Evolutionary conservation across 2,329 filamentous ascomycete species (phyloP).

Genomic region (Cryphonectria nitschkei): DNA sequence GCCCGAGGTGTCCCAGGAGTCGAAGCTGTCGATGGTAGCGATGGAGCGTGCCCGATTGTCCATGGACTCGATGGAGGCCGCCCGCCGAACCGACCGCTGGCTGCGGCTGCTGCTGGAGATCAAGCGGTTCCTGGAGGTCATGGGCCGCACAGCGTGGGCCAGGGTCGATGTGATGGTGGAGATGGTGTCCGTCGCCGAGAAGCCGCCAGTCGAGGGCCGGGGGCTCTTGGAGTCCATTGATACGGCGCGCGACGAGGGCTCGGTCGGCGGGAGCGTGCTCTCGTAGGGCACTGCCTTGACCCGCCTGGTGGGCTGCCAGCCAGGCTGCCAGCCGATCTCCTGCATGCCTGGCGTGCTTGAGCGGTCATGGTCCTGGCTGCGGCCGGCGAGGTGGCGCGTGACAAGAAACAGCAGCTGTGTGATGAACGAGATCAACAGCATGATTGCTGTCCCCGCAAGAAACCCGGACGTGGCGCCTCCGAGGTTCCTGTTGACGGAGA

Average conservation of each 20-base stretch:
- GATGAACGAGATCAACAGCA: conserved; percentile 50
- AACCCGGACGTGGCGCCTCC: conserved; percentile 41
- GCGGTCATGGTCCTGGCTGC: conserved; percentile 37
- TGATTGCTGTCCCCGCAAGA: conserved; percentile 49
- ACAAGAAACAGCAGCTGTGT: conserved; percentile 55
- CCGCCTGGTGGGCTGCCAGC: conserved; percentile 39
- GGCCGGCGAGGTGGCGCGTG: conserved; percentile 46
- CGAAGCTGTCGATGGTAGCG: conserved; percentile 65
- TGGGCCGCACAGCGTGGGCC: conserved; percentile 55
- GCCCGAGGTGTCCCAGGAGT: conserved; percentile 74
- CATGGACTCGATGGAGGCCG: conserved; percentile 53
- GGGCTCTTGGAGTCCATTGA: conserved; percentile 46
- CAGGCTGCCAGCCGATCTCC: conserved; percentile 39
- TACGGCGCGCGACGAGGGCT: conserved; percentile 38
- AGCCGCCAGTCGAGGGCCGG: conserved; percentile 49
- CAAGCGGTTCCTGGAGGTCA: conserved; percentile 60
- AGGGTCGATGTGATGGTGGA: conserved; percentile 54
- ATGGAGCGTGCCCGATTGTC: conserved; percentile 40
- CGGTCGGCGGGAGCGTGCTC: conserved; percentile 44
- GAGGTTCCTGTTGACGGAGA: conserved; percentile 42
- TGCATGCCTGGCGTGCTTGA: conserved; percentile 38
- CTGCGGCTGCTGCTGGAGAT: conserved; percentile 46
- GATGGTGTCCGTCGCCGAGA: conserved; percentile 50
- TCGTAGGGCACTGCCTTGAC: conserved; percentile 59
- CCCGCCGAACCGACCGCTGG: conserved; percentile 40